Base-by-base conservation (phyloP, 106 monocot genomes). In the Allium cepa region DNA sequence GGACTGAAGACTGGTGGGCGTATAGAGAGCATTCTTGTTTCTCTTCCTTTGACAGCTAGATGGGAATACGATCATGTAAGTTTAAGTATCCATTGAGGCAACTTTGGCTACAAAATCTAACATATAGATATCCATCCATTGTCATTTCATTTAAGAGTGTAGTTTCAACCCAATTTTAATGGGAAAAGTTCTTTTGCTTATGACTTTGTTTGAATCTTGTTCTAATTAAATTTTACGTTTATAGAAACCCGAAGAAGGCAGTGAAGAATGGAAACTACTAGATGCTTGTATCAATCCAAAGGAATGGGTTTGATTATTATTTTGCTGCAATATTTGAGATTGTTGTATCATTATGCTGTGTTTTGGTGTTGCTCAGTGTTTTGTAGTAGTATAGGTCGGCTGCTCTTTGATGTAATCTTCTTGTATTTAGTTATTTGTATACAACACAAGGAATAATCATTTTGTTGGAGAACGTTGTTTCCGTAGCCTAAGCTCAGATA, bases 51-150 rank as follows among this genome's bases (percentile, higher is more conserved):
- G 26, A 93, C 99, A 18, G 89, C 99, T 22, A 80, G 93, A 78
- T 99, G 99, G 99, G 88, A 99, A 79, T 99, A 99, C 22, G 77
- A 87, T 71, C 93, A 99, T 77, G 99, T 99, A 80, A 85, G 81
- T 47, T 46, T 46, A 4, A 26, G 8, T 16, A 46, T 60, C 13
- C 4, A 18, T 2, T 56, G 7, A 7, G 10, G 4, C 8, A 13
- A 36, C 36, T 36, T 36, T 36, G 36, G 1, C 36, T 36, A 36
- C 4, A 36, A 36, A 36, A 36, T 36, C 36, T 5, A 36, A 36
- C 53, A 55, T 15, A 55, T 12, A 12, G 53, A 12, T 55, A 55
- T 12, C 15, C 53, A 55, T 53, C 13, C 13, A 8, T 55, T 55
- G 53, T 1, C 11, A 12, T 55, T 55, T 12, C 15, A 55, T 55